phyloP scores from a whole-genome alignment of 2,329 filamentous ascomycete genomes.

The Fusarium sp. region DNA sequence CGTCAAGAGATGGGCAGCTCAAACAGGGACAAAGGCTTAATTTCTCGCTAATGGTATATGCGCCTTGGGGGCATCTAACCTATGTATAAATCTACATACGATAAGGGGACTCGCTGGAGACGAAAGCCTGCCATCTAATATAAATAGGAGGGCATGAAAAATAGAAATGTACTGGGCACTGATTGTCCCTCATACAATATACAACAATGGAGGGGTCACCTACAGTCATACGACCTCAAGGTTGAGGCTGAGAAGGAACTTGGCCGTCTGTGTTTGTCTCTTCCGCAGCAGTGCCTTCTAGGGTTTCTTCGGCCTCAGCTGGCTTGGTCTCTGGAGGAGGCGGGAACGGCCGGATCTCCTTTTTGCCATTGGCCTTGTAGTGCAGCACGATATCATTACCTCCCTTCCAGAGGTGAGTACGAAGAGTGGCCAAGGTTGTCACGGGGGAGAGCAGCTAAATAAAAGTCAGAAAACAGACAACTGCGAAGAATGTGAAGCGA shows the following conservation, averaged over 20 bases:
- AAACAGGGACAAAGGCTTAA: slow-evolving; percentile 28
- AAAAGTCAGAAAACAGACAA: slow-evolving; percentile 15
- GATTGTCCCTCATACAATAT: slow-evolving; percentile 5
- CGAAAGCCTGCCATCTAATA: slow-evolving; percentile 22
- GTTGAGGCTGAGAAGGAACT: slow-evolving; percentile 10
- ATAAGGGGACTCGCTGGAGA: slow-evolving; percentile 33
- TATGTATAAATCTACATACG: slow-evolving; percentile 45
- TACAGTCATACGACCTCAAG: slow-evolving; percentile 27
- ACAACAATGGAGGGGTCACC: neutral
- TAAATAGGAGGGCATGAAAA: slow-evolving; percentile 11
- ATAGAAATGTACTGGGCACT: neutral
- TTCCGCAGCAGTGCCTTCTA: slow-evolving; percentile 30
- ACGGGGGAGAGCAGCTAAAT: slow-evolving; percentile 74
- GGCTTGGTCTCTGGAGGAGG: slow-evolving; percentile 34
- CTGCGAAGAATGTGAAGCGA: neutral
- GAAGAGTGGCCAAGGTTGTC: slow-evolving; percentile 94
- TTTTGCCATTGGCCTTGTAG: slow-evolving; percentile 93
- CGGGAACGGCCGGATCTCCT: slow-evolving; percentile 63
- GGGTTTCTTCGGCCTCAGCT: slow-evolving; percentile 37
- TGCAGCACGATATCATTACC: slow-evolving; percentile 91
- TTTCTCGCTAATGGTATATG: slow-evolving; percentile 45
- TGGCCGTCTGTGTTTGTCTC: slow-evolving; percentile 33
- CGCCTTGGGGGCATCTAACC: slow-evolving; percentile 33
- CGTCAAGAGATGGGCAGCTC: slow-evolving; percentile 21
- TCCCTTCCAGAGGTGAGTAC: slow-evolving; percentile 92